Evolutionary conservation across 2,329 filamentous ascomycete species (phyloP), one percentile per base, ranked within the genome.

Genomic region (Aspergillus ibericus): DNA sequence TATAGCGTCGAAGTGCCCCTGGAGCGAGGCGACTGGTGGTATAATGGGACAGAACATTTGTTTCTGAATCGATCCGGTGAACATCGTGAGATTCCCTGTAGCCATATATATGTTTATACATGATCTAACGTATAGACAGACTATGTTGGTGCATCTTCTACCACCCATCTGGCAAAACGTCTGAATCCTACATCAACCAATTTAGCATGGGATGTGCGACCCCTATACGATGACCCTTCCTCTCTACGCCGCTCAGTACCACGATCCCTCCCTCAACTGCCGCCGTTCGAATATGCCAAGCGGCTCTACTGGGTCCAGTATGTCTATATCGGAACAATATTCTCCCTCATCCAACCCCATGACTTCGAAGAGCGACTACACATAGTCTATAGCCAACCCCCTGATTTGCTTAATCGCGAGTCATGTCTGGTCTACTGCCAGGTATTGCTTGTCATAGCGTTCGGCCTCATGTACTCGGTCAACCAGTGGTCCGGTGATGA

Each of bases 291-390:
- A 32, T 78, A 82, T 61, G 82, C 82, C 0, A 80, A 79, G 53
- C 73, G 80, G 13, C 72, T 82, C 1, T 83, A 81, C 59, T 74
- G 76, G 27, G 79, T 81, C 0, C 83, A 85, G 58, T 82, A 84
- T 66, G 76, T 77, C 34, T 85, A 83, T 55, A 84, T 85, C 16
- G 83, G 83, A 10, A 84, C 82, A 13, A 85, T 85, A 9, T 85
- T 85, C 59, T 79, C 80, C 10, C 81, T 85, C 46, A 77, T 81
- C 0, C 77, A 81, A 25, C 80, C 81, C 0, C 66, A 72, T 3
- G 68, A 76, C 15, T 84, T 84, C 53, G 81, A 83, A 59, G 64
- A 70, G 35, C 73, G 79, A 25, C 71, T 85, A 0, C 60, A 74
- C 13, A 67, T 74, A 27, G 78, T 80, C 4, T 83, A 84, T 55